phyloP scores from a whole-genome alignment of 305 asterid species.

The Fraxinus ornus region DNA sequence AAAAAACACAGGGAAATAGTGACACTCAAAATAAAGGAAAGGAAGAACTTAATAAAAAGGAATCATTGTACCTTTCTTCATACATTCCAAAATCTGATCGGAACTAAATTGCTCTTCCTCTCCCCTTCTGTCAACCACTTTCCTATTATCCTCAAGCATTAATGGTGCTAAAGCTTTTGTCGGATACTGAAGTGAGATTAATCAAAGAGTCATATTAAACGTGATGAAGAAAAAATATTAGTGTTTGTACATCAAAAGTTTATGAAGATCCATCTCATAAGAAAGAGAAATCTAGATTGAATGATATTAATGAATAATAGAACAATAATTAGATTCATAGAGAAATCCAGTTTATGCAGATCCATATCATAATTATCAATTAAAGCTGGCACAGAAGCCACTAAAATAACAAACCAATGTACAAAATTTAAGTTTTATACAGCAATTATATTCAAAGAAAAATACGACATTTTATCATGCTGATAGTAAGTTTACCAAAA shows the following conservation, averaged over 20 bases:
- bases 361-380: not conserved
- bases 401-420: not conserved
- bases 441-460: not conserved
- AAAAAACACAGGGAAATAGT: not conserved
- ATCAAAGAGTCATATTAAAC: not conserved
- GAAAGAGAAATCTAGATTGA: not conserved
- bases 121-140: slow-evolving; percentile 81
- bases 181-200: slow-evolving; percentile 58
- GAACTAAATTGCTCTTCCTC: slow-evolving; percentile 72
- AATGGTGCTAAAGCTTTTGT: slow-evolving; percentile 90
- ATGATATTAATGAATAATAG: not conserved
- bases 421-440: not conserved
- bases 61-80: slow-evolving; percentile 64
- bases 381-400: not conserved
- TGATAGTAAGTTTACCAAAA: not conserved
- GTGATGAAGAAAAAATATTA: not conserved
- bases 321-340: not conserved
- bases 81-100: slow-evolving; percentile 66
- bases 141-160: slow-evolving; percentile 84
- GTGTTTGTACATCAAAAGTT: not conserved
- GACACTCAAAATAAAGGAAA: not conserved
- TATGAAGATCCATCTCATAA: not conserved
- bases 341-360: not conserved
- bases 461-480: not conserved
- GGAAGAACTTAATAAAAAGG: not conserved